Evolutionary conservation across 305 asterid genomes (phyloP), one percentile per base, ranked within the genome.

Genomic region (Lippia alba): DNA sequence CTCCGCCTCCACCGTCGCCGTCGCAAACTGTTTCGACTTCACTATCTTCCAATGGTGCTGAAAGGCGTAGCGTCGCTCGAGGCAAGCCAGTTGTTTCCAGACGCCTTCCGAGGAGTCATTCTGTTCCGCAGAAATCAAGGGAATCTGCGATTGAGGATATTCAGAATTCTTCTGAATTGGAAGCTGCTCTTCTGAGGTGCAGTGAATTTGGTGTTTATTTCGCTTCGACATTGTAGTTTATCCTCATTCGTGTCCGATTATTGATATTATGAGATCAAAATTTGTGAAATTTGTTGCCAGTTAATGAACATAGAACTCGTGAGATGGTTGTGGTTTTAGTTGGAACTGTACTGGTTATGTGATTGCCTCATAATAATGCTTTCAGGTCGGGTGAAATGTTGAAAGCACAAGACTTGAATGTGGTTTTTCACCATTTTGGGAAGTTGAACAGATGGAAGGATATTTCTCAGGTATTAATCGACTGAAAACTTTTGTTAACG

Each of bases 401-500:
- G 86, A 89, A 79, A 75, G 96, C 82, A 44, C 91, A 83, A 62
- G 96, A 91, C 73, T 70, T 85, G 82, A 94, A 94, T 84, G 81
- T 85, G 61, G 82, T 88, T 75, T 80, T 94, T 86, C 96, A 96
- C 54, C 84, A 86, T 81, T 89, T 89, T 45, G 96, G 93, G 76
- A 85, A 85, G 74, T 79, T 81, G 30, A 88, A 74, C 83, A 81
- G 93, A 85, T 63, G 82, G 88, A 76, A 80, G 82, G 97, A 94
- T 79, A 87, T 91, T 76, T 79, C 74, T 56, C 87, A 94, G 97
- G 97, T 94, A 78, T 71, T 76, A 48, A 41, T 77, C 50, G 66
- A 54, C 64, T 60, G 32, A 55, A 49, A 61, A 69, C 65, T 76
- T 61, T n/a, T n/a, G n/a, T n/a, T n/a, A n/a, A n/a, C n/a, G n/a